Conservation (phyloP, 2,329 filamentous ascomycete species). For the Penicillium expansum region DNA sequence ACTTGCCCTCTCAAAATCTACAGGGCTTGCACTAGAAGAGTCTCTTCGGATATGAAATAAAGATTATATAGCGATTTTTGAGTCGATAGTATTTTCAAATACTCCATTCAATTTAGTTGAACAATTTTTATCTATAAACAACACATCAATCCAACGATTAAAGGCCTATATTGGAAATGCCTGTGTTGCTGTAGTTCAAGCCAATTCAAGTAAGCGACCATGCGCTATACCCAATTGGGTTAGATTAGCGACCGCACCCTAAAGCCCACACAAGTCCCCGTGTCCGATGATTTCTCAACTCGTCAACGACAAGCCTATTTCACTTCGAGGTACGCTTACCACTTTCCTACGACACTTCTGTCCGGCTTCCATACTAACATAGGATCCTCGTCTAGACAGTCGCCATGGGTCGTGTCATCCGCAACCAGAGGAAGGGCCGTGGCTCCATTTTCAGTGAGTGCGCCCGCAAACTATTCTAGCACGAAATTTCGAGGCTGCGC, state of each 20-base stretch:
- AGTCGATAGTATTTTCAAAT: not conserved
- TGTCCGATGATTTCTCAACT: conserved; percentile 42
- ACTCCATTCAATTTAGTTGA: not conserved
- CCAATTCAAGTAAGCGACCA: conserved; percentile 13
- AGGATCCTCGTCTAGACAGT: conserved; percentile 39
- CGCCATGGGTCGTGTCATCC: conserved; percentile 67
- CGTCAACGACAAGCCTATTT: conserved; percentile 45
- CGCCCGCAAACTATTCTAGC: conserved; percentile 37
- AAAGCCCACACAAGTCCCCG: conserved; percentile 45
- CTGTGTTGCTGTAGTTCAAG: not conserved
- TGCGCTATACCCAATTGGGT: conserved; percentile 37
- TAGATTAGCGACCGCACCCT: conserved; percentile 48
- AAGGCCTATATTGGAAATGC: not conserved
- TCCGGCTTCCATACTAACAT: conserved; percentile 36
- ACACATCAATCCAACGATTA: not conserved
- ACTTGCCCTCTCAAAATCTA: not conserved
- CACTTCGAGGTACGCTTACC: conserved; percentile 44
- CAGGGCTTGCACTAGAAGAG: not conserved
- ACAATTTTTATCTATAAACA: not conserved
- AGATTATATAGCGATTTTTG: not conserved
- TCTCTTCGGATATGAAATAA: not conserved
- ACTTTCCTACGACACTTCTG: conserved; percentile 29
- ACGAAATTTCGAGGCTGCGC: conserved; percentile 17
- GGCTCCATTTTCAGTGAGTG: conserved; percentile 73
- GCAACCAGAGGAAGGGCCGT: conserved; percentile 75